Evolutionary conservation across 2,329 filamentous ascomycete genomes (phyloP).

Genomic region (Rutstroemia sp.): DNA sequence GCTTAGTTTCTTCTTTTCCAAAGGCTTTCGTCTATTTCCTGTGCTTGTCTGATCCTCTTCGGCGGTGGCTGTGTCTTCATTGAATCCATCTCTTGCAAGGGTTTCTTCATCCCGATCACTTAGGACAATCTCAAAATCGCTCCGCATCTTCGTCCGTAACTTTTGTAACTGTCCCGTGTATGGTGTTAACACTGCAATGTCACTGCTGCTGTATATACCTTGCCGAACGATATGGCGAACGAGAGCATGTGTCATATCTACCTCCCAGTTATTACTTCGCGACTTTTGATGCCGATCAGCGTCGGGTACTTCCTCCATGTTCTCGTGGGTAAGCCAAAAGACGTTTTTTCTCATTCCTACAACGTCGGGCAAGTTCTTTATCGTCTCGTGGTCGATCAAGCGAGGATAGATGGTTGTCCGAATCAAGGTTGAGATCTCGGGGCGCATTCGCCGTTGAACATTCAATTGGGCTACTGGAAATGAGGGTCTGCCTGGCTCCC

Average conservation of each 20-base stretch:
- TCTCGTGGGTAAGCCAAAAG: constrained; percentile 24
- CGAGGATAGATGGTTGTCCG: constrained; percentile 19
- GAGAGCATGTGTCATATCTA: constrained; percentile 54
- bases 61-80: not conserved
- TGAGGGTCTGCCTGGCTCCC: constrained; percentile 9
- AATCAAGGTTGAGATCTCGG: constrained; percentile 24
- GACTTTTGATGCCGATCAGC: constrained; percentile 1
- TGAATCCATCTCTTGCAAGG: constrained; percentile 17
- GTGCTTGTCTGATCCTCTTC: not conserved
- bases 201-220: constrained; percentile 47
- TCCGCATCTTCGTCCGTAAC: constrained; percentile 18
- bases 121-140: constrained; percentile 28
- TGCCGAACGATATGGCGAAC: constrained; percentile 60
- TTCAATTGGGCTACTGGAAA: constrained; percentile 24
- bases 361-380: constrained; percentile 17
- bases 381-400: constrained; percentile 18
- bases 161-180: constrained; percentile 50
- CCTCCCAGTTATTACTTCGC: constrained; percentile 48
- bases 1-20: constrained; percentile 22
- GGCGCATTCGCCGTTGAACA: constrained; percentile 26
- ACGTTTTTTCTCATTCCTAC: constrained; percentile 23
- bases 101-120: constrained; percentile 28
- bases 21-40: not conserved
- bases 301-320: constrained; percentile 10
- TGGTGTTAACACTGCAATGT: constrained; percentile 66